Percentiles rank a stretch among this genome's conserved stretches.
Conservation (phyloP, 2,329 filamentous ascomycete genomes). For the Chaetomium sp. region DNA sequence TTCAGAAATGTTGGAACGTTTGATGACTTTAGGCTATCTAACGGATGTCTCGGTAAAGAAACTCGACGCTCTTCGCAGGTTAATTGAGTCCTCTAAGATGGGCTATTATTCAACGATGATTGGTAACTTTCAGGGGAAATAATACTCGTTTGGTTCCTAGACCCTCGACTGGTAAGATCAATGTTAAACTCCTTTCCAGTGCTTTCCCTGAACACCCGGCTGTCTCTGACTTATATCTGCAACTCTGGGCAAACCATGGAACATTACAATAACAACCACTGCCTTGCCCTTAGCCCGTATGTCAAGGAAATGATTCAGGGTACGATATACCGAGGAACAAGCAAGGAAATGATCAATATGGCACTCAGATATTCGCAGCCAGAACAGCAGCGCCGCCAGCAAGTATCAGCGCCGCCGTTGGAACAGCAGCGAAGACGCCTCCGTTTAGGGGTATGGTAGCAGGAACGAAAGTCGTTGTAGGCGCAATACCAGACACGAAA, state of each 20-base stretch:
- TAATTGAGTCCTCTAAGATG: background rate
- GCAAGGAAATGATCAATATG: too few species aligned
- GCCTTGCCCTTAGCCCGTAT: background rate
- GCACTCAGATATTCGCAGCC: conserved; percentile 11
- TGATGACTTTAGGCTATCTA: background rate
- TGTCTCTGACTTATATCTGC: too few species aligned
- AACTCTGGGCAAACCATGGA: too few species aligned
- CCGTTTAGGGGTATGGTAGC: conserved; percentile 32
- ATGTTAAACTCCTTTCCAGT: too few species aligned
- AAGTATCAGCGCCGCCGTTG: conserved; percentile 31
- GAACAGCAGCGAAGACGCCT: conserved; percentile 25
- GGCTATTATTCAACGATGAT: background rate
- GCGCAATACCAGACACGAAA: conserved; percentile 37
- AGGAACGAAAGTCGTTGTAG: conserved; percentile 36
- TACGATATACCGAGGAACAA: background rate
- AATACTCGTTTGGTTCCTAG: too few species aligned
- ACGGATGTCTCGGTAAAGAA: background rate
- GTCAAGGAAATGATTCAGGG: background rate
- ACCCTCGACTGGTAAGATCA: too few species aligned
- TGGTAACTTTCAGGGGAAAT: too few species aligned
- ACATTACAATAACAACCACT: too few species aligned
- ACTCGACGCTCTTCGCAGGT: background rate
- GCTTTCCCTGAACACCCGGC: too few species aligned
- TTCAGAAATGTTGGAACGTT: background rate
- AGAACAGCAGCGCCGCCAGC: conserved; percentile 12